Conservation (phyloP, 2,329 filamentous ascomycete genomes). For the Fusarium sp. region DNA sequence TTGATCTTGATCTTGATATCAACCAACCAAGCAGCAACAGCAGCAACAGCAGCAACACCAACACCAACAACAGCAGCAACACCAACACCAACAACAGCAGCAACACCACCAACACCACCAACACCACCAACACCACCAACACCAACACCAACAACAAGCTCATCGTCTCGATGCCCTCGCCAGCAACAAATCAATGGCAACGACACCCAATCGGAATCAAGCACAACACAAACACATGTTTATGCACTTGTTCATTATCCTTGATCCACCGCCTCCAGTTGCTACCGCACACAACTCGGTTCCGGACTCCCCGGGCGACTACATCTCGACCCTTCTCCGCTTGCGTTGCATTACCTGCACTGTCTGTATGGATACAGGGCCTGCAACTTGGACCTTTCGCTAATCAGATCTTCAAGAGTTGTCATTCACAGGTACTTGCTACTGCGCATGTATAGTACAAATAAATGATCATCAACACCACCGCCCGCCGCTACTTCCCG, state of each 20-base stretch:
- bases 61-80: too few relatives aligned
- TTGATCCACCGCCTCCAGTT: not conserved
- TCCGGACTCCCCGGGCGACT: not conserved
- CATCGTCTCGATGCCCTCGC: not conserved
- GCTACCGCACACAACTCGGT: not conserved
- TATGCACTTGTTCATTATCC: not conserved
- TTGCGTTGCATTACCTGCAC: not conserved
- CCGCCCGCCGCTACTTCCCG: slow-evolving; percentile 21
- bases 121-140: too few relatives aligned
- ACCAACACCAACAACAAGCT: not conserved
- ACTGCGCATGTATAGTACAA: too few relatives aligned
- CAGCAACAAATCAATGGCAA: not conserved
- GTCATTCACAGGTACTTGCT: not conserved
- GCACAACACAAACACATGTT: not conserved
- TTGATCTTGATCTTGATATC: too few relatives aligned
- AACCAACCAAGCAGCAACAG: too few relatives aligned
- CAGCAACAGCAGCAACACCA: too few relatives aligned
- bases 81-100: too few relatives aligned
- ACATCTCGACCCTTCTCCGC: slow-evolving; percentile 2
- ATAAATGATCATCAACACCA: slow-evolving; percentile 3
- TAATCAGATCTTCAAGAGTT: slow-evolving; percentile 25
- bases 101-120: too few relatives aligned
- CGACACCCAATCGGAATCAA: not conserved
- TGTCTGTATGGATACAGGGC: not conserved
- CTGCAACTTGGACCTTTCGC: slow-evolving; percentile 18